Conservation (phyloP, 306 rosid genomes). For the Vigna mungo region DNA sequence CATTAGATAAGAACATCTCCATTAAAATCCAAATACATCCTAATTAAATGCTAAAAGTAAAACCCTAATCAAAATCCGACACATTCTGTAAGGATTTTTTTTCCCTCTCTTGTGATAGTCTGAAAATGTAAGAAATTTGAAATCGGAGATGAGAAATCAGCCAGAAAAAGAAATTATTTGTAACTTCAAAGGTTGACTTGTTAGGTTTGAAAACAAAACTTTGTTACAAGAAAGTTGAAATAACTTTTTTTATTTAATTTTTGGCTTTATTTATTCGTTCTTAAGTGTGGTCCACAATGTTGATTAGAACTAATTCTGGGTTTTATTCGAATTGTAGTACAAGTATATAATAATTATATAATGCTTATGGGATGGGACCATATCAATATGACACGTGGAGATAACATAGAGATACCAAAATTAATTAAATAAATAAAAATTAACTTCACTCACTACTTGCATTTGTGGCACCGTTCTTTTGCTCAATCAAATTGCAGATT, state of each 20-base stretch:
- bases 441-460: background rate
- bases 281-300: background rate
- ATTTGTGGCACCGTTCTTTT: background rate
- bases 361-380: background rate
- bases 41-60: no score
- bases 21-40: no score
- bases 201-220: background rate
- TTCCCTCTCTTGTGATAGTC: no score
- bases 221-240: background rate
- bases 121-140: background rate
- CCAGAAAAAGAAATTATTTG: background rate
- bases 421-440: background rate
- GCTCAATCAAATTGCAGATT: background rate
- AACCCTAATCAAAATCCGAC: no score
- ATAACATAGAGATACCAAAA: background rate
- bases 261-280: background rate
- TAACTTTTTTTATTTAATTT: background rate
- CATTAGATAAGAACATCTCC: no score
- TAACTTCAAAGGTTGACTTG: background rate
- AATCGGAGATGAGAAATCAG: background rate
- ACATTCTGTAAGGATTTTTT: no score
- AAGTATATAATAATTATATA: background rate
- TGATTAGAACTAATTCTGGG: constrained; percentile 25
- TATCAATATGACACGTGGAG: background rate
- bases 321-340: background rate